Conservation (phyloP, 2,329 filamentous ascomycete genomes). For the Pseudocercospora fuligena region DNA sequence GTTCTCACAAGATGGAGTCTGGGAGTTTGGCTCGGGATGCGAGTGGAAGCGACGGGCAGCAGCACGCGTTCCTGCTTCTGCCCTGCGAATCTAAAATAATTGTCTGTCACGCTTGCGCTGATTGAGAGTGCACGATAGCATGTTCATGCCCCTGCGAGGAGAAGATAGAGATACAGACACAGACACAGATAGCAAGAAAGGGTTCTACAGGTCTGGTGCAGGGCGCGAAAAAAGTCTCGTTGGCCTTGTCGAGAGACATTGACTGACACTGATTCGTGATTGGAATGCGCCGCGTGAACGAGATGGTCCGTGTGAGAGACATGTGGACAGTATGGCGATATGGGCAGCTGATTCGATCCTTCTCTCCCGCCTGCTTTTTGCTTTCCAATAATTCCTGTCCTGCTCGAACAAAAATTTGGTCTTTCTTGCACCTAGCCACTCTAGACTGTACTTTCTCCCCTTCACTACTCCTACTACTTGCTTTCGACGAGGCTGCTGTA, state of each 20-base stretch:
- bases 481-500: neutral
- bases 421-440: neutral
- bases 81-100: conserved; percentile 7
- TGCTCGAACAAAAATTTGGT: neutral
- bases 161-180: neutral
- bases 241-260: conserved; percentile 5
- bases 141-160: neutral
- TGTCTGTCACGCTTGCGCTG: neutral
- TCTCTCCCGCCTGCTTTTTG: neutral
- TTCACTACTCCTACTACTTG: neutral
- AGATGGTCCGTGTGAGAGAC: neutral
- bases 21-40: neutral
- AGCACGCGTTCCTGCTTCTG: conserved; percentile 13
- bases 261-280: conserved; percentile 5
- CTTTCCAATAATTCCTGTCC: neutral
- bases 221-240: conserved; percentile 1
- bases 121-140: neutral
- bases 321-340: neutral
- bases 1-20: neutral
- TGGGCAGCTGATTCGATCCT: neutral
- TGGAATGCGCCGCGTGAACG: conserved; percentile 20
- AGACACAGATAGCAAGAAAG: too few relatives aligned
- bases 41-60: too few relatives aligned
- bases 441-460: neutral
- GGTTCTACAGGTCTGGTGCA: too few relatives aligned